Evolutionary conservation across 192 early-diverging fungal genomes (phyloP), one percentile per base, ranked within the genome.

Genomic region (Dimargaris cristalligena): DNA sequence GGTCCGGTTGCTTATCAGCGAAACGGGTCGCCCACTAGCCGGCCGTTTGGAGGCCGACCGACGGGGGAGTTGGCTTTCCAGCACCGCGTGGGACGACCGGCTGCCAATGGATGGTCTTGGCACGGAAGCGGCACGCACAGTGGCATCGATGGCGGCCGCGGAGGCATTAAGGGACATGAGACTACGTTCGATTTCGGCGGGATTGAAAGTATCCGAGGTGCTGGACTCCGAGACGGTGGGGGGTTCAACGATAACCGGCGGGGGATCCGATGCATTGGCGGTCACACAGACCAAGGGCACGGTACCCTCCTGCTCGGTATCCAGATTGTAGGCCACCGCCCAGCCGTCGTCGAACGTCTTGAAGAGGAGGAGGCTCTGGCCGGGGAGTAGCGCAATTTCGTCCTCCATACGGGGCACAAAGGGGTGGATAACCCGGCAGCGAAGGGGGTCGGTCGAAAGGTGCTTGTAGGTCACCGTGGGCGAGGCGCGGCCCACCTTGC

Each of bases 301-400:
- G 1, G 81, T 85, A 4, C 85, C 85, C 35, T 75, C 72, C 35
- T 65, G 58, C 16, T 74, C 69, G 4, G 80, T 80, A 59, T 63
- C 71, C 48, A 73, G 63, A 65, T 85, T 87, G 45, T 75, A 60
- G 3, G 85, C 85, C 4, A 85, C 62, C 26, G 80, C 85, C 85
- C 85, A 88, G 14, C 85, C 85, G 64, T 88, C 85, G 54, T 88
- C 85, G 65, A 84, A 88, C 22, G 64, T 67, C 30, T 67, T 55
- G 3, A 66, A 65, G 13, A 87, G 47, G 31, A 67, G 71, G 11
- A 87, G 68, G 58, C 80, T 75, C 62, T 86, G 85, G 34, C 75
- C 81, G 1, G 65, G 52, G n/a, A 63, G 55, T 41, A 86, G 64
- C 22, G 67, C 67, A 58, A 86, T 59, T 66, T 86, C 84, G 63